A percentile compares a stretch with the other conserved stretches of the same genome.
Conservation (phyloP, 1,284 basidiomycete species). For the Ganoderma multipileum region DNA sequence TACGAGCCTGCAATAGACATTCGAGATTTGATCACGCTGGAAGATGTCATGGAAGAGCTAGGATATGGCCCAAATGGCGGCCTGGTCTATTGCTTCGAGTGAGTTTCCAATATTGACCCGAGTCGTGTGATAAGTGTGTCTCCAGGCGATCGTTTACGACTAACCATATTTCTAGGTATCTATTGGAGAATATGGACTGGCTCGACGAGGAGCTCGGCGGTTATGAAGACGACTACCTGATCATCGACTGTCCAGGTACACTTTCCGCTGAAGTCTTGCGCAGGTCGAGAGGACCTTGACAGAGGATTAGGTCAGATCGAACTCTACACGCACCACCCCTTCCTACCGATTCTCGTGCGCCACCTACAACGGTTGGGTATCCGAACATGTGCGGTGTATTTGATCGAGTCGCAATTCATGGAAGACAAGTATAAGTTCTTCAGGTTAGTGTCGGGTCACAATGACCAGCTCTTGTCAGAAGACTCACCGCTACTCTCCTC, state of each 20-base stretch:
- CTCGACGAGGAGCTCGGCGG: slow-evolving; percentile 96
- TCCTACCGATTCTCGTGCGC: slow-evolving; percentile 89
- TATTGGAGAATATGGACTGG: slow-evolving; percentile 98
- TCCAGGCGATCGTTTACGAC: background rate
- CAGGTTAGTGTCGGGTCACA: slow-evolving; percentile 53
- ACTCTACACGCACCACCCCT: slow-evolving; percentile 97
- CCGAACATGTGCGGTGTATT: slow-evolving; percentile 85
- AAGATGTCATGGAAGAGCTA: slow-evolving; percentile 97
- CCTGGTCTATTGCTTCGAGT: slow-evolving; percentile 99
- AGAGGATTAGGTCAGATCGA: slow-evolving; percentile 89
- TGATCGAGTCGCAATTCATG: slow-evolving; percentile 99
- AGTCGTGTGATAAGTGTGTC: background rate
- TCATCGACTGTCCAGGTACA: slow-evolving; percentile 96
- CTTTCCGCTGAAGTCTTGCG: background rate
- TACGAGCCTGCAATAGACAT: slow-evolving; percentile 96
- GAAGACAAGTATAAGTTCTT: slow-evolving; percentile 99
- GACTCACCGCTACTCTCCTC: slow-evolving; percentile 8
- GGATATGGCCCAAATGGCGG: slow-evolving; percentile 98
- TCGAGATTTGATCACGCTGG: slow-evolving; percentile 89
- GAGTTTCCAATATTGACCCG: slow-evolving; percentile 28
- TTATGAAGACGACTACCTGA: slow-evolving; percentile 96
- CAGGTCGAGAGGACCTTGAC: background rate
- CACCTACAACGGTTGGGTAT: slow-evolving; percentile 76
- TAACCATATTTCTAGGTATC: slow-evolving; percentile 79
- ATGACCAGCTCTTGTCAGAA: background rate